Evolutionary conservation across 495 filamentous ascomycete species (phyloP), one percentile per base, ranked within the genome.

Genomic region (Trichocladium uniseriatum): DNA sequence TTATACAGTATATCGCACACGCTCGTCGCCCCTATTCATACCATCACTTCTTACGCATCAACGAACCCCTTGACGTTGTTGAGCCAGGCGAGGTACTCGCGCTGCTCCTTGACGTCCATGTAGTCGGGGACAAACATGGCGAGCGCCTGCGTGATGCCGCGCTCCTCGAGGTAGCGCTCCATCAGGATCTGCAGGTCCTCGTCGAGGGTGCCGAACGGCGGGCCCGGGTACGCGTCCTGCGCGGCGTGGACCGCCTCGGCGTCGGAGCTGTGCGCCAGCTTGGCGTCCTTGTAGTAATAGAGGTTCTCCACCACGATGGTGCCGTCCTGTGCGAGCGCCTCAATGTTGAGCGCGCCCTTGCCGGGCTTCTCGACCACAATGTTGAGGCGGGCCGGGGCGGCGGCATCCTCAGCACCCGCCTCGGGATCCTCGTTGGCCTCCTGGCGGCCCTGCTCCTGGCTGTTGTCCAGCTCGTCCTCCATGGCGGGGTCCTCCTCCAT

Each of bases 51-150:
- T 72, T 81, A 86, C 52, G 82, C 83, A 60, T 79, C 76, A 53
- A 89, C 67, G 59, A 91, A 91, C 44, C 65, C 68, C 79, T 86
- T 89, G 71, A 91, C 78, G 58, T 81, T 89, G 57, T 82, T 79
- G 64, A 99, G 73, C 92, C 92, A 99, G 51, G 74, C 72, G 36
- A 91, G 65, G 69, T 99, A 99, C 76, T 99, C 92, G 77, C 81
- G 87, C 80, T 99, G 91, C 79, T 99, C 92, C 82, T 99, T 99
- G 69, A 85, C 81, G 67, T 96, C 87, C 61, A 97, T 91, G 71
- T 95, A 99, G 63, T 97, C 91, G 43, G 89, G 89, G 43, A 94
- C 80, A 69, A 95, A 95, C 53, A 88, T 70, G 48, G 89, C 89
- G 60, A 99, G 76, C 52, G 82, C 78, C 49, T 86, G 83, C 62